phyloP scores from a whole-genome alignment of 1,284 basidiomycete genomes.

The Ceratobasidium sp. region DNA sequence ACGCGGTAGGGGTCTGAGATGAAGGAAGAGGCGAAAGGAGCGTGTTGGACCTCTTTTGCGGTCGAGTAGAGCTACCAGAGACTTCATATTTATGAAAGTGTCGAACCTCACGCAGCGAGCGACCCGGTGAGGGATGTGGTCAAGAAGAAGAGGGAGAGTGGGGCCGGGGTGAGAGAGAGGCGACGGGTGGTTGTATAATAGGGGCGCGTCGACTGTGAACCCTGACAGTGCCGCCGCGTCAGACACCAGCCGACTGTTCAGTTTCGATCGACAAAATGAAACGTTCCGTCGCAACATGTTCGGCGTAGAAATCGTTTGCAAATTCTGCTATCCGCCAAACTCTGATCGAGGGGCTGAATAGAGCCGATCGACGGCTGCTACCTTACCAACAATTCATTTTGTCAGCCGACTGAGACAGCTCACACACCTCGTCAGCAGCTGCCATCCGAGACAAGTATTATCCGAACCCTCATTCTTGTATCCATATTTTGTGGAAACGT shows the following conservation, averaged over 20 bases:
- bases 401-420: too few relatives aligned
- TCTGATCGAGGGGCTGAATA: background rate
- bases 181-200: slow-evolving; percentile 25
- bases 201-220: slow-evolving; percentile 9
- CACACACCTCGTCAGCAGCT: too few relatives aligned
- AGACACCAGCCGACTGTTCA: background rate
- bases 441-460: too few relatives aligned
- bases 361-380: background rate
- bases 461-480: too few relatives aligned
- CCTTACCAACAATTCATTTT: too few relatives aligned
- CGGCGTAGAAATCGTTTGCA: background rate
- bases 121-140: background rate
- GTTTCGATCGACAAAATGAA: slow-evolving; percentile 6
- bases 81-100: slow-evolving; percentile 29
- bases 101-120: slow-evolving; percentile 28
- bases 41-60: slow-evolving; percentile 25
- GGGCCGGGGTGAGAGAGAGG: background rate
- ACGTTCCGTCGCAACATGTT: background rate
- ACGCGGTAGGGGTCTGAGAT: background rate
- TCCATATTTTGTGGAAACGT: too few relatives aligned
- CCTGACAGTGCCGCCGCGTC: slow-evolving; percentile 2
- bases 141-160: slow-evolving; percentile 1
- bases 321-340: background rate
- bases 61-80: slow-evolving; percentile 32
- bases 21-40: slow-evolving; percentile 22